phyloP scores from a whole-genome alignment of 306 rosid species.

The Trifolium fragiferum region DNA sequence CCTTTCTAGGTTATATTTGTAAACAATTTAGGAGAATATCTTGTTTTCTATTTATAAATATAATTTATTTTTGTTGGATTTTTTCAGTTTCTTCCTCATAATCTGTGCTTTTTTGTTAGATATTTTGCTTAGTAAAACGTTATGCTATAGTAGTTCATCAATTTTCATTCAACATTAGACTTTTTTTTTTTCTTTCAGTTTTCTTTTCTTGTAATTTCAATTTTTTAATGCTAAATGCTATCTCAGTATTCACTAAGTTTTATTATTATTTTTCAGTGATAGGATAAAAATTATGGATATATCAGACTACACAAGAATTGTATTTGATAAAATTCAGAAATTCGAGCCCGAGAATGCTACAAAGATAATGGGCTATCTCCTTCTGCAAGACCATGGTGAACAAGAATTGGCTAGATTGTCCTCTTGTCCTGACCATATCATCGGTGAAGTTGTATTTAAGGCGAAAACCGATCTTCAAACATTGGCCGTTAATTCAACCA shows the following conservation, averaged over 20 bases:
- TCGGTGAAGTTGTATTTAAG: constrained; percentile 51
- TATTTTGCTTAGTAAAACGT: not conserved
- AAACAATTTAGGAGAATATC: constrained; percentile 12
- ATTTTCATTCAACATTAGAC: not conserved
- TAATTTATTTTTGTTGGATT: not conserved
- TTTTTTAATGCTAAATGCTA: not conserved
- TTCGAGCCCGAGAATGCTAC: constrained; percentile 66
- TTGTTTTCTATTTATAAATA: not conserved
- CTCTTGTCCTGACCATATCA: constrained; percentile 56
- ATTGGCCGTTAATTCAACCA: constrained; percentile 44
- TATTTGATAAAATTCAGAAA: constrained; percentile 57
- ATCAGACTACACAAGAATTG: constrained; percentile 59
- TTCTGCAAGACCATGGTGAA: constrained; percentile 61
- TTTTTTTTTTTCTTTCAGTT: not conserved
- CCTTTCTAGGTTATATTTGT: constrained; percentile 9
- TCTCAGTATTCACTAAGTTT: not conserved
- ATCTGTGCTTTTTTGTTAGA: not conserved
- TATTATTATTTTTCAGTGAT: constrained; percentile 40
- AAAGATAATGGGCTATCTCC: constrained; percentile 71
- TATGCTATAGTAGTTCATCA: not conserved
- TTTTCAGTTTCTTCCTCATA: constrained; percentile 13
- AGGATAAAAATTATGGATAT: constrained; percentile 61
- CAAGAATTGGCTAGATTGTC: constrained; percentile 67
- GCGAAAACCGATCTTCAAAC: constrained; percentile 60
- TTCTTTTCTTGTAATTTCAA: not conserved